These are phyloP conservation scores for Cucurbita ficifolia DNA, from an alignment of 306 rosid species.

Conservation along the genomic window DNA sequence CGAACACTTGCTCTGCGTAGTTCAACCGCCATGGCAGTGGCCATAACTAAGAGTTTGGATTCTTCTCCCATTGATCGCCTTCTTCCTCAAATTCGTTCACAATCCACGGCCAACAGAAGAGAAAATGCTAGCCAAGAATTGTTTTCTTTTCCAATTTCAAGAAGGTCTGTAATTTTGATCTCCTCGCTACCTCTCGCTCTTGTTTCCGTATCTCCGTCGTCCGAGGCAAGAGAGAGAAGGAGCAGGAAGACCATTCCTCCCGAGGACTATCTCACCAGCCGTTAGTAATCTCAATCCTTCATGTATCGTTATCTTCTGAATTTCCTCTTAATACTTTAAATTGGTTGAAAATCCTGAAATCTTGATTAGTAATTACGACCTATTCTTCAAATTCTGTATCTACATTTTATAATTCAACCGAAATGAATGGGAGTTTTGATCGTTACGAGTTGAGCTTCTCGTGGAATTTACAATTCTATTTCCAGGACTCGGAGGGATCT, in stretches of 20 bases:
- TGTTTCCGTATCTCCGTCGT: constrained; percentile 17
- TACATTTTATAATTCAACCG: not conserved
- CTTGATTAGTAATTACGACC: not conserved
- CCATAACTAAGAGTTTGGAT: not conserved
- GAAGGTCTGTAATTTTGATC: constrained; percentile 59
- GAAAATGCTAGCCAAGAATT: not conserved
- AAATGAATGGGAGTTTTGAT: not conserved
- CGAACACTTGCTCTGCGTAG: not conserved
- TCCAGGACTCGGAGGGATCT: not conserved
- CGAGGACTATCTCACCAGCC: constrained; percentile 42
- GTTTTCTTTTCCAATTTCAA: constrained; percentile 22
- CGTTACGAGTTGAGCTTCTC: not conserved
- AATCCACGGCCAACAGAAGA: not conserved
- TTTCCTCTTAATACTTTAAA: not conserved
- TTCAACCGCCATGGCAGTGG: constrained; percentile 6
- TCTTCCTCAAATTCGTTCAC: constrained; percentile 2
- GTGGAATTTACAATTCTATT: not conserved
- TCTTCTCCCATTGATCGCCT: not conserved
- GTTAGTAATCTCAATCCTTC: constrained; percentile 22
- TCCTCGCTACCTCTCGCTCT: constrained; percentile 35
- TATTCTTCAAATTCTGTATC: not conserved
- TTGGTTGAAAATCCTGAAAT: not conserved
- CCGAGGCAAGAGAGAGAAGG: constrained; percentile 64
- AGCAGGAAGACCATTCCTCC: constrained; percentile 50
- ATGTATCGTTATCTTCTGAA: not conserved